Evolutionary conservation across 1,284 basidiomycete genomes (phyloP), one percentile per base, ranked within the genome.

Genomic region (Apiotrichum domesticum): DNA sequence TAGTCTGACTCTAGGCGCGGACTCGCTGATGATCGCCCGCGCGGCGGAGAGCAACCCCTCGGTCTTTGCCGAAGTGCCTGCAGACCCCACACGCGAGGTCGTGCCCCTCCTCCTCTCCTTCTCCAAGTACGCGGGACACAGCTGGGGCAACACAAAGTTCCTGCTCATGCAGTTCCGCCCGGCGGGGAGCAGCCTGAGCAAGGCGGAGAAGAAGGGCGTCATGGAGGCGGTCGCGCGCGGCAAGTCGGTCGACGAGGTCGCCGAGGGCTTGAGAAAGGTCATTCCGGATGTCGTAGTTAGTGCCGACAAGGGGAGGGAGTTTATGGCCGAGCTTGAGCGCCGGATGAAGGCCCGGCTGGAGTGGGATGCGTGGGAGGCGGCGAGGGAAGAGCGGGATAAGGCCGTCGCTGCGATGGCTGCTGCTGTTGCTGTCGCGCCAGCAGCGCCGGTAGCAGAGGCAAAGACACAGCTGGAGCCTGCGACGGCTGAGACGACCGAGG

Each of bases 11-110:
- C 3, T 55, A 87, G 89, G 87, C 29, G 91, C 90, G n/a, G 85
- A 88, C 63, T 91, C 90, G 0, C 85, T 91, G 35, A 98, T 98
- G 95, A 88, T 98, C 45, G 96, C 95, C 6, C 87, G 93, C 11
- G 90, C 87, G 0, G 94, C 94, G 6, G 96, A 98, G 76, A 78
- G 86, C 8, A 98, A 98, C 73, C 91, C 93, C 0, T 87, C 88
- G 0, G 87, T 90, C 66, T 98, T 98, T 77, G 83, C 84, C 1
- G 74, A 81, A 0, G 80, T 74, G 1, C 79, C 89, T 3, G 72
- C 79, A 5, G 87, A 91, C 66, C 80, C 90, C 2, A 84, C 88
- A 62, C 78, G 77, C 39, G 85, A 84, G 2, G 80, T 96, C 33
- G 79, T 87, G 40, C 91, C 93, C 1, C 78, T 83, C 4, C 72